Evolutionary conservation across 352 stramenopile genomes (phyloP), one percentile per base, ranked within the genome.

Genomic region (Hyaloperonospora brassicae): DNA sequence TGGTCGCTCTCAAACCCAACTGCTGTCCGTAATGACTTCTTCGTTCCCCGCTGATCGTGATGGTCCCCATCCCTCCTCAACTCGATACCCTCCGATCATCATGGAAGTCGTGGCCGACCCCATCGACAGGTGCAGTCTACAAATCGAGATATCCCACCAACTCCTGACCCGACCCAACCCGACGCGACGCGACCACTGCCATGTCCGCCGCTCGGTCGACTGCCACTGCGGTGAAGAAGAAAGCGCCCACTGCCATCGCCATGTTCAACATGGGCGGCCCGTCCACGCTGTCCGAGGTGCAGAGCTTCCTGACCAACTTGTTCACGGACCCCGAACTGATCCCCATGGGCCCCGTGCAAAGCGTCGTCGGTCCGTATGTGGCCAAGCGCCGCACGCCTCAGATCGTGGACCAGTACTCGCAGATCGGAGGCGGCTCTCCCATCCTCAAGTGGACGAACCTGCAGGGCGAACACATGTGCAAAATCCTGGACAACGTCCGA

Each of bases 261-360:
- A 93, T 99, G 62, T 80, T 98, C 48, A 99, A 99, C 79, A 95
- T 99, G 69, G 97, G 97, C 57, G 97, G 97, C 0, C 97, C 97
- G 8, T 95, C 95, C 55, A 97, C 84, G 13, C 68, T 91, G 8
- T 69, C 93, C 36, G 95, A 99, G 62, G 95, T 98, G 36, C 86
- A 98, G 82, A 76, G 74, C 71, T 99, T 99, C 72, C 79, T 99
- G 42, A 98, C 96, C 56, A 98, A 98, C 72, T 82, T 99, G 36
- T 99, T 99, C 78, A 90, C 86, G 36, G 96, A 99, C 76, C 89
- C 93, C 5, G 97, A 99, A 66, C 98, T 99, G 65, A 99, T 99
- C 68, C 93, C 94, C 14, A 93, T 99, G 53, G 96, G 96, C 12
- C 64, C 64, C 7, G 59, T 95, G 44, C 83, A 98, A 57, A 59